Conservation (phyloP, 805 yeast genomes). For the Yarrowia osloensis region DNA sequence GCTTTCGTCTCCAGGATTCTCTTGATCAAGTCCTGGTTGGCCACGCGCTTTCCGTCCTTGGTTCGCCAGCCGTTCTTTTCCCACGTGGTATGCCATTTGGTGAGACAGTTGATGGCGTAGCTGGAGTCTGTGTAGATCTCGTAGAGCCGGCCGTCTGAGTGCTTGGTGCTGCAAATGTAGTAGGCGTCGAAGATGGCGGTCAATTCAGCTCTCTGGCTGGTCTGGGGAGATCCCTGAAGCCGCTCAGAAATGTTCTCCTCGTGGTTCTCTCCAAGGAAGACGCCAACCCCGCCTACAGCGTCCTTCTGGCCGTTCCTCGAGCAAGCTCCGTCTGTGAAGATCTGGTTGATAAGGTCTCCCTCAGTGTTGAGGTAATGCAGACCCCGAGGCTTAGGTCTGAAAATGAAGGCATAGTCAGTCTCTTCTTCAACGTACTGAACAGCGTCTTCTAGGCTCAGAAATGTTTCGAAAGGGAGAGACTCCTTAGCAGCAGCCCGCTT, state of each 20-base stretch:
- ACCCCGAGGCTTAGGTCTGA: too few species aligned
- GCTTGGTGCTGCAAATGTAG: too few species aligned
- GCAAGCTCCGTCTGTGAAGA: not conserved
- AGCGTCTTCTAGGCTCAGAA: not conserved
- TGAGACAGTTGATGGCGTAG: not conserved
- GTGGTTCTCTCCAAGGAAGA: not conserved
- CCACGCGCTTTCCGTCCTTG: not conserved
- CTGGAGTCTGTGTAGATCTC: not conserved
- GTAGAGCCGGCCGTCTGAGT: not conserved
- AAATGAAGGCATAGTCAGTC: too few species aligned
- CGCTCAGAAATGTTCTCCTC: not conserved
- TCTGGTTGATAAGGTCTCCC: not conserved
- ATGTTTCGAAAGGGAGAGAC: too few species aligned
- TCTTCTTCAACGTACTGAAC: not conserved
- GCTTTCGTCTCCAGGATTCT: not conserved
- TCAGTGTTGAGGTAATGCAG: not conserved
- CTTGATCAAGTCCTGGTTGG: not conserved
- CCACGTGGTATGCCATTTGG: not conserved
- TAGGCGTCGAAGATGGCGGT: not conserved
- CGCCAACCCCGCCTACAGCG: not conserved
- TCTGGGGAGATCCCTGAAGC: not conserved
- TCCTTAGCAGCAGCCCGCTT: not conserved
- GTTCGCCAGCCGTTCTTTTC: not conserved
- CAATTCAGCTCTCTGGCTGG: not conserved
- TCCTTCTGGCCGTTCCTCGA: not conserved